Evolutionary conservation across 1,284 basidiomycete species (phyloP), one percentile per base, ranked within the genome.

Genomic region (Volvariella volvacea): DNA sequence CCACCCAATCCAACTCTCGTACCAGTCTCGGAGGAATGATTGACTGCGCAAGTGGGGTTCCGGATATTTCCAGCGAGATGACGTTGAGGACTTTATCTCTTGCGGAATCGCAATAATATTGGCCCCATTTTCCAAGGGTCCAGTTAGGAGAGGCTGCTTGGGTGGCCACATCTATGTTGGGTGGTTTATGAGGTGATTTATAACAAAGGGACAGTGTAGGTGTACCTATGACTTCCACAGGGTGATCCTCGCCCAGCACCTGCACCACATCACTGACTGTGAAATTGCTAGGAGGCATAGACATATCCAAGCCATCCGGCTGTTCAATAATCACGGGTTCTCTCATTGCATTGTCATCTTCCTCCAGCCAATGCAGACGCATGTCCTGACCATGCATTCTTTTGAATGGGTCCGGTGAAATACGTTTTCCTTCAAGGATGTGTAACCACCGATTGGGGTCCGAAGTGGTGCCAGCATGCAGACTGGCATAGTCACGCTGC

Each of bases 1-100:
- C 92, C 8, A 97, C 94, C 95, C 95, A 99, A 57, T 97, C 95
- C 49, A 96, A 64, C 48, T 97, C 90, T 48, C 88, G 76, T 16
- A 95, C 92, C 17, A 95, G 62, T 46, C 77, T 76, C 0, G 95
- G 95, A 4, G 93, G 91, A 4, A 83, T 66, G 19, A 99, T 83
- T 56, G 76, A 73, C 50, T 88, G 77, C 4, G 82, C 84, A 20
- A 94, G 69, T 28, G 76, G 68, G 1, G 88, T 90, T 2, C 83
- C 85, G 0, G 85, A 85, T 25, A 94, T 82, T 60, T 94, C 91
- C 42, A 94, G 68, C 4, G 86, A 90, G 50, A 95, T 95, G 37
- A 95, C 88, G 55, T 95, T 95, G 52, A 83, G 79, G 25, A 96
- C 82, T 62, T 92, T 95, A 55, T 90, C 87, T 38, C 86, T 68